Percentiles rank a stretch among this genome's conserved stretches.
Conservation (phyloP, 139 green algal genomes). For the Klebsormidium nitens region DNA sequence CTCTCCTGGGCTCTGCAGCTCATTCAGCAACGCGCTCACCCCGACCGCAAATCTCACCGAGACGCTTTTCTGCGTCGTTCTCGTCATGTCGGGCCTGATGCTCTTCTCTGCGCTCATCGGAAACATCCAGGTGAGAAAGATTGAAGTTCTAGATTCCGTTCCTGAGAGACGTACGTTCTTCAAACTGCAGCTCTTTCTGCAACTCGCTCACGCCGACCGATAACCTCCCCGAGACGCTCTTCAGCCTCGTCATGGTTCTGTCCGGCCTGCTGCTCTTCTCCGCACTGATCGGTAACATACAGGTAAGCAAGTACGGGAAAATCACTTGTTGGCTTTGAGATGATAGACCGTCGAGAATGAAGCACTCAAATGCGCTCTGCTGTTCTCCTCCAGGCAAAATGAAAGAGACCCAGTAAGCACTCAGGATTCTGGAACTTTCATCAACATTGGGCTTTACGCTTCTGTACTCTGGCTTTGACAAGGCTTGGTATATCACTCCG, state of each 20-base stretch:
- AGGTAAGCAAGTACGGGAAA: slow-evolving; percentile 11
- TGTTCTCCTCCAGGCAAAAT: no score
- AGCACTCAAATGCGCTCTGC: no score
- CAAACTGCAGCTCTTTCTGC: slow-evolving; percentile 9
- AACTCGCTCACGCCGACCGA: slow-evolving; percentile 15
- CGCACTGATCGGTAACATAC: slow-evolving; percentile 26
- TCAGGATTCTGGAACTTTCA: no score
- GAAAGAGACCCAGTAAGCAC: no score
- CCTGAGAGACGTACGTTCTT: no score
- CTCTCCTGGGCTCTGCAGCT: neutral
- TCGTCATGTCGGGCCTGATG: slow-evolving; percentile 22
- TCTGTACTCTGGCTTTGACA: no score
- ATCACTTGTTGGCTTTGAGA: no score
- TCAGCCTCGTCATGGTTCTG: slow-evolving; percentile 18
- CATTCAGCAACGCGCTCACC: slow-evolving; percentile 15
- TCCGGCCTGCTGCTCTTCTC: slow-evolving; percentile 29
- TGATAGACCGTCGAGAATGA: no score
- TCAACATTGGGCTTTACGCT: no score
- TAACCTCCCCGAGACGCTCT: slow-evolving; percentile 19
- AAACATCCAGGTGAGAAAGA: slow-evolving; percentile 26
- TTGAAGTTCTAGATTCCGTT: no score
- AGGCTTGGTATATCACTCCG: no score
- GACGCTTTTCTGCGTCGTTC: slow-evolving; percentile 17
- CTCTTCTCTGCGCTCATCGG: slow-evolving; percentile 28
- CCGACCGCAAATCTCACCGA: slow-evolving; percentile 19